Evolutionary conservation across 2,329 filamentous ascomycete genomes (phyloP).

Genomic region (Talaromyces sp.): DNA sequence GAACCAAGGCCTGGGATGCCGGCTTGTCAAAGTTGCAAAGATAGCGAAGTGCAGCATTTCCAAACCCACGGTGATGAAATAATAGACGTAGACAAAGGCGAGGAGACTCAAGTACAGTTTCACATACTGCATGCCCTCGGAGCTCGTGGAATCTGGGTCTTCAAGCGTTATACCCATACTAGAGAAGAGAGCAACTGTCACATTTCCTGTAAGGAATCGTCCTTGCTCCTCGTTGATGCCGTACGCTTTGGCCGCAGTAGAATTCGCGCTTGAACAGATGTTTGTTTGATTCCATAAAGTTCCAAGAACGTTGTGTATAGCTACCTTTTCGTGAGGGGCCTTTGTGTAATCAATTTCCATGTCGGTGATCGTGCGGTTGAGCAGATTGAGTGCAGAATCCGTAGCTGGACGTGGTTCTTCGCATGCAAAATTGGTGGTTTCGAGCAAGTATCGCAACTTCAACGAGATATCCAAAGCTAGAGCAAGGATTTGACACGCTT

Average conservation of each 20-base stretch:
- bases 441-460: constrained; percentile 37
- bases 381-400: constrained; percentile 26
- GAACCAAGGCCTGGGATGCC: constrained; percentile 22
- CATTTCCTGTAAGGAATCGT: constrained; percentile 35
- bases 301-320: constrained; percentile 30
- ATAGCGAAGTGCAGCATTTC: constrained; percentile 34
- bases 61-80: constrained; percentile 33
- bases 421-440: constrained; percentile 38
- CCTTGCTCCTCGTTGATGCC: constrained; percentile 25
- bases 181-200: constrained; percentile 37
- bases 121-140: constrained; percentile 29
- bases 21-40: constrained; percentile 28
- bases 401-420: constrained; percentile 29
- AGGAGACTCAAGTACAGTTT: constrained; percentile 35
- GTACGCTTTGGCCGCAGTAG: constrained; percentile 16
- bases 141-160: constrained; percentile 23
- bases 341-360: constrained; percentile 38
- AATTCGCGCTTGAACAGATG: constrained; percentile 25
- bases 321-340: constrained; percentile 28
- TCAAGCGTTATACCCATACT: constrained; percentile 37
- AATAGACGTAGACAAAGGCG: constrained; percentile 38
- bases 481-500: constrained; percentile 56
- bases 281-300: constrained; percentile 24
- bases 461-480: constrained; percentile 42
- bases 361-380: constrained; percentile 34